Base-by-base conservation (phyloP, 2,329 filamentous ascomycete species). In the Mycosphaerella arachidis region DNA sequence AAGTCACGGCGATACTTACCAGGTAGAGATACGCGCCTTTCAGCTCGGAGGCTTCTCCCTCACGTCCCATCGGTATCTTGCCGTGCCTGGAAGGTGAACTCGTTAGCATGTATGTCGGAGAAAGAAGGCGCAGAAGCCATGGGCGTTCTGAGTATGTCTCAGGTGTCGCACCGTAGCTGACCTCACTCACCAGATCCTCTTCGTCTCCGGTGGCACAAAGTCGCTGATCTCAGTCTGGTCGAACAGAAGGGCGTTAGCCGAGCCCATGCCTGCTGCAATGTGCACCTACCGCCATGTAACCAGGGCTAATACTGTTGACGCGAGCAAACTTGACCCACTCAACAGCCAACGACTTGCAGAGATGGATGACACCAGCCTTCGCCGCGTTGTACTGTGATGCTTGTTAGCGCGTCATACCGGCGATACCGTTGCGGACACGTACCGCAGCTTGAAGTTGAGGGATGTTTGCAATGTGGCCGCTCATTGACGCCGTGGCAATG, bases 241-340 rank as follows among this genome's bases (percentile, higher is more conserved):
- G 12, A 35, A 35, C 31, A 35, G 31, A 35, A 35, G 12, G 12
- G 12, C 12, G 31, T 35, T 35, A 35, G 31, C 31, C 31, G 5
- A 3, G 12, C 4, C 12, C 31, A 35, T 35, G 31, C 31, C 31
- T 9, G 2, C 31, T 35, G 31, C 31, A 2, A 2, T 5, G 8
- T 35, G 31, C 12, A 35, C 31, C 1, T 35, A 35, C 8, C 24
- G 24, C 76, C 65, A 84, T 81, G 68, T 82, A 84, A 6, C 80
- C 80, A 0, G 80, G 80, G 0, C 77, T 80, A 9, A 85, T 78
- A 54, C 81, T 76, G 65, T 85, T 85, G 29, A 83, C 82, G 3
- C 82, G 76, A 3, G 82, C 82, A 64, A 84, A 68, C 4, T 82
- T 79, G 7, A 80, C 74, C 82, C 82, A 85, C 62, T 85, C 82